Evolutionary conservation across 306 rosid genomes (phyloP), one percentile per base, ranked within the genome.

Genomic region (Pyrus bretschneideri): DNA sequence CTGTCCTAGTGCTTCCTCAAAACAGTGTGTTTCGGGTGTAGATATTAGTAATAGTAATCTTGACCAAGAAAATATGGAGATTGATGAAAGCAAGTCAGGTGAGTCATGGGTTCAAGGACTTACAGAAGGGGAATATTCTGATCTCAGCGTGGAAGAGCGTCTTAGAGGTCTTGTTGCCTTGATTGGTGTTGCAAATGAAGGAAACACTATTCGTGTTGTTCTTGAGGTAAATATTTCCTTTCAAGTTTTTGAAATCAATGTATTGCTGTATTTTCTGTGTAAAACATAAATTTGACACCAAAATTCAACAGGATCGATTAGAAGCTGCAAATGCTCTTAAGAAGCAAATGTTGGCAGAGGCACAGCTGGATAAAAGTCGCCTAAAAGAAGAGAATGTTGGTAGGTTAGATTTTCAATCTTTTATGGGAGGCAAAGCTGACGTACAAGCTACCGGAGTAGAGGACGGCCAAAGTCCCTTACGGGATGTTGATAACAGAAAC

Each of bases 261-360:
- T 78, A 29, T 29, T 42, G 19, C 49, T 19, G 30, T 79, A 15
- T 22, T 42, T 70, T 52, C 19, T 40, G 64, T 79, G 81, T 57
- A 61, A 49, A 49, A 49, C 55, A 5, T 49, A 6, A 64, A 74
- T 81, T 77, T 87, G 85, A 89, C 76, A 18, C 77, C 25, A 69
- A 19, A 46, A 54, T 71, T 81, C 76, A 74, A 78, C 88, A 96
- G 99, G 98, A 92, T 81, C 99, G 99, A 25, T 75, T 96, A 92
- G 99, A 96, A 86, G 93, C 96, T 73, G 97, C 99, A 74, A 96
- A 91, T 88, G 89, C 97, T 73, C 86, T 96, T 79, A 92, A 96
- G 92, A 96, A 96, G 91, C 99, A 96, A 87, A 92, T 96, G 99
- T 96, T 93, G 98, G 93, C 97, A 22, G 99, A 96, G 74, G 97